Evolutionary conservation across 768 basidiomycete species (phyloP), one percentile per base, ranked within the genome.

Genomic region (Xerocomellus intermedius): DNA sequence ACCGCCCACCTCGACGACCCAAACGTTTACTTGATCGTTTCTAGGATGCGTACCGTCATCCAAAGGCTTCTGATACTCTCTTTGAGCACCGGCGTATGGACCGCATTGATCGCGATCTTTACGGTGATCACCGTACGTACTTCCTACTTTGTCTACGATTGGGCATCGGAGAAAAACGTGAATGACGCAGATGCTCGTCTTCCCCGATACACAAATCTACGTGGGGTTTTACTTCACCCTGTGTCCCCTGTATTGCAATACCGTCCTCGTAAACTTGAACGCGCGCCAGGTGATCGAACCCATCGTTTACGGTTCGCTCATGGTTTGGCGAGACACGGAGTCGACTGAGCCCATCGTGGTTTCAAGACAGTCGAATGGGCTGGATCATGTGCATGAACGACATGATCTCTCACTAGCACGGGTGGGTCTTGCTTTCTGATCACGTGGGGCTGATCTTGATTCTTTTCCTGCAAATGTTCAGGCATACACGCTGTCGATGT

Each of bases 211-310:
- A 17, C 46, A 55, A 17, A 43, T 66, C 32, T 66, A 69, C 8
- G 48, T 33, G 28, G 53, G 45, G 10, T 39, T 73, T 37, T 67
- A 69, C 46, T 70, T 68, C 19, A 63, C 69, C 4, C 51, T 69
- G 22, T 67, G 70, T 49, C 65, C 70, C 1, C 47, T 73, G 7
- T 72, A 71, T 36, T 65, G 67, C 36, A 73, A 67, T 43, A 69
- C 68, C 17, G 57, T 74, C 19, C 66, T 73, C 47, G 63, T 61
- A 16, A 74, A 65, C 50, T 44, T 73, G 49, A 73, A 73, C 41
- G 63, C 70, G 7, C 61, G 71, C 10, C 33, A 48, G 28, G 47
- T 66, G 26, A 52, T 64, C 8, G 42, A 52, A 8, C 28, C 8
- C 28, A 7, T 28, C 26, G 26, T 26, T 26, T 26, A 26, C 28